Conservation (phyloP, 208 protist genomes). For the Trypanosoma rangeli region DNA sequence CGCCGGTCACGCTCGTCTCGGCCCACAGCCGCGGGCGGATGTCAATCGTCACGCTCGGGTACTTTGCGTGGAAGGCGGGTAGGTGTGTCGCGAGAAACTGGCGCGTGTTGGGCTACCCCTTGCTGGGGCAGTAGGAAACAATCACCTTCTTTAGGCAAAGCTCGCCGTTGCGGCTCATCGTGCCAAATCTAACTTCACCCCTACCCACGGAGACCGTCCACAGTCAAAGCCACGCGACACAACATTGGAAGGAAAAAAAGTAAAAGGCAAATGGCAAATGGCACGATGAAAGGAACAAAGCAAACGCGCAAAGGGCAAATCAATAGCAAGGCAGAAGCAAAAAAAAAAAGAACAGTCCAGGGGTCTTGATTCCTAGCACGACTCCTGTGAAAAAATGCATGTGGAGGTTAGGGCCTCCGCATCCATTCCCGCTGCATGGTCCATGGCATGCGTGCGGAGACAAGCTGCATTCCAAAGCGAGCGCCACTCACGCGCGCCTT, state of each 20-base stretch:
- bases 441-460: slow-evolving; percentile 69
- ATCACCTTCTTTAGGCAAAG: slow-evolving; percentile 82
- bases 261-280: background rate
- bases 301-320: slow-evolving; percentile 5
- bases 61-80: slow-evolving; percentile 65
- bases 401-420: background rate
- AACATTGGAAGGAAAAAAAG: background rate
- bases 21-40: slow-evolving; percentile 74
- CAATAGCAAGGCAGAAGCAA: background rate
- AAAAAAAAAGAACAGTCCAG: background rate
- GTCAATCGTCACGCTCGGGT: slow-evolving; percentile 74
- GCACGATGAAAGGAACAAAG: background rate
- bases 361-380: background rate
- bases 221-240: background rate
- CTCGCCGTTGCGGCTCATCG: slow-evolving; percentile 85
- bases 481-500: slow-evolving; percentile 46
- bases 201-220: background rate
- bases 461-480: slow-evolving; percentile 55
- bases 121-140: slow-evolving; percentile 72
- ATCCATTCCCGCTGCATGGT: slow-evolving; percentile 33
- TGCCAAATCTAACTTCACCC: background rate
- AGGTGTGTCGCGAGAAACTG: slow-evolving; percentile 82
- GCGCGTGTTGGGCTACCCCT: slow-evolving; percentile 60
- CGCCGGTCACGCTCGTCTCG: slow-evolving; percentile 74
- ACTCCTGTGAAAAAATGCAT: background rate